These are phyloP conservation scores for Podila horticola DNA, from an alignment of 192 early-diverging fungal genomes.

Conservation along the genomic window DNA sequence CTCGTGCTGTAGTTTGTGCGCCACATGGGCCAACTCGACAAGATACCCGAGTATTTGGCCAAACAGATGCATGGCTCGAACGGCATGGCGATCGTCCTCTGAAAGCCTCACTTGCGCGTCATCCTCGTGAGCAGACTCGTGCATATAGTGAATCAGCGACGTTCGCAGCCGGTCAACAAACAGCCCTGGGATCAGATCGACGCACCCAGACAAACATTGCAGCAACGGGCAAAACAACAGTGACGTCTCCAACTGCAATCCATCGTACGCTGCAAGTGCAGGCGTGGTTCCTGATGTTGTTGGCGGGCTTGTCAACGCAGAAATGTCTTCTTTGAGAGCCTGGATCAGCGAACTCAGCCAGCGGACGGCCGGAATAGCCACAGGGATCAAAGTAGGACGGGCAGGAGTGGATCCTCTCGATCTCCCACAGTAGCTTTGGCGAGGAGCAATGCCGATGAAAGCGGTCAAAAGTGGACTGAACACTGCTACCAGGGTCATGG, in stretches of 20 bases:
- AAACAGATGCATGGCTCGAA: slow-evolving; percentile 23
- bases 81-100: not conserved
- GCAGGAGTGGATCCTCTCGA: not conserved
- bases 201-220: slow-evolving; percentile 23
- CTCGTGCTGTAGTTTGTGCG: slow-evolving; percentile 8
- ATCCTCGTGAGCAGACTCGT: not conserved
- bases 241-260: slow-evolving; percentile 32
- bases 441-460: slow-evolving; percentile 8
- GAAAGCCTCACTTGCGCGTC: not conserved
- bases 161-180: slow-evolving; percentile 1
- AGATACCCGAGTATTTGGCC: slow-evolving; percentile 20
- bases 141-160: slow-evolving; percentile 3
- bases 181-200: not conserved
- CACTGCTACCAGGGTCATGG: slow-evolving; percentile 5
- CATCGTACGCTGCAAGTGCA: slow-evolving; percentile 1
- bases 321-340: slow-evolving; percentile 8
- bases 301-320: not conserved
- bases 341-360: slow-evolving; percentile 19
- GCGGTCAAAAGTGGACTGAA: slow-evolving; percentile 26
- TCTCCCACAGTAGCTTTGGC: not conserved
- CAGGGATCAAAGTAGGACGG: slow-evolving; percentile 3
- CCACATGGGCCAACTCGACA: not conserved
- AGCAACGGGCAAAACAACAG: slow-evolving; percentile 20
- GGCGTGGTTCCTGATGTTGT: not conserved
- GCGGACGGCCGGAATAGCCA: slow-evolving; percentile 13